Percentiles rank a stretch among this genome's conserved stretches.
Conservation (phyloP, 1,284 basidiomycete genomes). For the Phylloporus sp. region DNA sequence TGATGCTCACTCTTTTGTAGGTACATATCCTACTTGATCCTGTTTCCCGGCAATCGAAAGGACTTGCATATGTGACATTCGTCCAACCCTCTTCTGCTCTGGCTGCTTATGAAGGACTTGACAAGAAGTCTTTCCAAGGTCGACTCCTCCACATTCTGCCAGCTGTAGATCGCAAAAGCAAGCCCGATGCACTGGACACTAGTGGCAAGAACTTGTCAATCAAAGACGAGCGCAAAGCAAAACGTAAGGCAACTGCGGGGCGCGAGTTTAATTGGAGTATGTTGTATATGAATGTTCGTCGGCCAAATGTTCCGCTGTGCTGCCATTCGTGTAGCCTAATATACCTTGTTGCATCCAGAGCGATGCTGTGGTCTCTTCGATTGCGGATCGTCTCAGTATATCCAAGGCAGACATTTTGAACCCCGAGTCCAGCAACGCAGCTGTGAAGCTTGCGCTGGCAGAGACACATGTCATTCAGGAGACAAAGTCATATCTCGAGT, state of each 20-base stretch:
- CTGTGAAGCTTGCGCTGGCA: conserved; percentile 94
- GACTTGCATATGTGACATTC: conserved; percentile 87
- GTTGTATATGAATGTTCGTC: conserved; percentile 96
- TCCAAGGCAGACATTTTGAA: conserved; percentile 89
- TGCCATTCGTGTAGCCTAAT: conserved; percentile 24
- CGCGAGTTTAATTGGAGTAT: conserved; percentile 96
- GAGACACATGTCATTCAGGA: conserved; percentile 97
- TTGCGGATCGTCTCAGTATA: conserved; percentile 82
- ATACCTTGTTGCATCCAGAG: conserved; percentile 54
- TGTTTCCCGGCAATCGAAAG: conserved; percentile 73
- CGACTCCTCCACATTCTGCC: conserved; percentile 90
- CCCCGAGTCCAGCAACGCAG: conserved; percentile 74
- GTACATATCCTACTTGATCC: conserved; percentile 84
- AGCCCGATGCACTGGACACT: conserved; percentile 48
- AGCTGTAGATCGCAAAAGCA: conserved; percentile 68
- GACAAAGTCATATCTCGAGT: conserved; percentile 88
- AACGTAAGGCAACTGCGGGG: conserved; percentile 74
- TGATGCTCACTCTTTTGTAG: conserved; percentile 44
- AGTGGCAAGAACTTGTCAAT: conserved; percentile 57
- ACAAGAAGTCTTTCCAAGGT: conserved; percentile 91
- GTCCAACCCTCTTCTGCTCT: conserved; percentile 68
- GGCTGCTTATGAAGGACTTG: conserved; percentile 77
- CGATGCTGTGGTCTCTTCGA: conserved; percentile 85
- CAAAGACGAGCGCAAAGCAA: conserved; percentile 72
- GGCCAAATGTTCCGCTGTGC: conserved; percentile 16